Evolutionary conservation across 768 basidiomycete species (phyloP).

Genomic region (Hygrocybe punicea): DNA sequence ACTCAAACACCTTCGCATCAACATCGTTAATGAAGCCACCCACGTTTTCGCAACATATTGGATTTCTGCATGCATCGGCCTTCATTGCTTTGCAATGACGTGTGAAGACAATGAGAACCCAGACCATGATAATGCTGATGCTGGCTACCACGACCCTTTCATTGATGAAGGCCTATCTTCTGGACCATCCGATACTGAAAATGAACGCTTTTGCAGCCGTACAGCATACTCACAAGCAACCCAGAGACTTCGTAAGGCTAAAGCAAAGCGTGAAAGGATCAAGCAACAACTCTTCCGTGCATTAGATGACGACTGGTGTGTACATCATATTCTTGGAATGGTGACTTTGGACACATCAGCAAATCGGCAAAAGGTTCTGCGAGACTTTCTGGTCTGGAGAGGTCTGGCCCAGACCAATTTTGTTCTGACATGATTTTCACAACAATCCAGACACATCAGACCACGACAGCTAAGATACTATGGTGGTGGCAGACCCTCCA

Average conservation of each 20-base stretch:
- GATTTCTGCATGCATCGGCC: constrained; percentile 29
- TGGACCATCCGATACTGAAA: background rate
- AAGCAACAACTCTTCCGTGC: background rate
- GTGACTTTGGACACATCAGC: background rate
- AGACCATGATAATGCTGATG: constrained; percentile 7
- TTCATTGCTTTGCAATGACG: constrained; percentile 30
- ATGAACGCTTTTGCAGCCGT: background rate
- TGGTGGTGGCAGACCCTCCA: no score
- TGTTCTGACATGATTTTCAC: no score
- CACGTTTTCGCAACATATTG: constrained; percentile 33
- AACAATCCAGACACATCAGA: no score
- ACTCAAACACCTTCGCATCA: constrained; percentile 27
- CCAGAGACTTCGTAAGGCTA: background rate
- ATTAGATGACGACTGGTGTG: background rate
- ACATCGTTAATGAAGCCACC: constrained; percentile 18
- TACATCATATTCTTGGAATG: background rate
- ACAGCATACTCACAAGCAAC: background rate
- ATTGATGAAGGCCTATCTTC: constrained; percentile 22
- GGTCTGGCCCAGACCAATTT: no score
- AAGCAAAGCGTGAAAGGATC: background rate
- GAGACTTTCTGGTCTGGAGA: no score
- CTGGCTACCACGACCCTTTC: constrained; percentile 17
- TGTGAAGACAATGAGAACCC: constrained; percentile 24
- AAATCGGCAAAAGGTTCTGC: no score
- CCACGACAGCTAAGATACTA: no score